Evolutionary conservation across 192 early-diverging fungal genomes (phyloP), one percentile per base, ranked within the genome.

Genomic region (Linnemannia exigua): DNA sequence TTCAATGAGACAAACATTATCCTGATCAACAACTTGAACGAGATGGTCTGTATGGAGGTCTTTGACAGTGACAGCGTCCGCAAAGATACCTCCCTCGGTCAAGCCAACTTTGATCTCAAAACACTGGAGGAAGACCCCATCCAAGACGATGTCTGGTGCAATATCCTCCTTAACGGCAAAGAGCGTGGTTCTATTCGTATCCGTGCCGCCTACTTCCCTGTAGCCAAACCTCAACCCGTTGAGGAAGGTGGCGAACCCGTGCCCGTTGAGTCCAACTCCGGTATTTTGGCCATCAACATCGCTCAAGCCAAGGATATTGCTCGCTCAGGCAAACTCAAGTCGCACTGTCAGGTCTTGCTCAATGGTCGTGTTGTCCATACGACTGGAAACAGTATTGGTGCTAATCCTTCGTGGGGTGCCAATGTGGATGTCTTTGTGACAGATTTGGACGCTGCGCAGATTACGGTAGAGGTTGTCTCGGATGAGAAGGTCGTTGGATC

Each of bases 1-100:
- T 99, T 96, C 96, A 90, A 96, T 76, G 93, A 98, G 81, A 96
- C 92, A 7, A 81, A 92, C 70, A 91, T 91, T 48, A 84, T 98
- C 47, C 82, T 97, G 54, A 88, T 99, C 68, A 93, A 93, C 61
- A 94, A 91, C 79, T 81, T 93, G 70, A 89, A 92, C 3, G 95
- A 97, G 52, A 63, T 63, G 58, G 84, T 99, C 16, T 87, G 89
- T 76, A 89, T 98, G 54, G 94, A 97, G 76, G 88, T 98, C 71
- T 92, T 93, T 77, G 97, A 99, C 90, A 92, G 91, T 79, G 95
- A 98, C 77, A 91, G 89, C 46, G 80, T 94, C 17, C 82, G 89
- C 66, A 93, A 94, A 79, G 95, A 97, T 87, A 92, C 93, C 31
- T 63, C 88, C 3, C 81, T 97, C 69, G 96, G 95, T 70, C 76